A percentile compares a stretch with the other conserved stretches of the same genome.
These are phyloP conservation scores for Irpex sp. DNA, from an alignment of 1,284 basidiomycete genomes.

Conservation along the genomic window DNA sequence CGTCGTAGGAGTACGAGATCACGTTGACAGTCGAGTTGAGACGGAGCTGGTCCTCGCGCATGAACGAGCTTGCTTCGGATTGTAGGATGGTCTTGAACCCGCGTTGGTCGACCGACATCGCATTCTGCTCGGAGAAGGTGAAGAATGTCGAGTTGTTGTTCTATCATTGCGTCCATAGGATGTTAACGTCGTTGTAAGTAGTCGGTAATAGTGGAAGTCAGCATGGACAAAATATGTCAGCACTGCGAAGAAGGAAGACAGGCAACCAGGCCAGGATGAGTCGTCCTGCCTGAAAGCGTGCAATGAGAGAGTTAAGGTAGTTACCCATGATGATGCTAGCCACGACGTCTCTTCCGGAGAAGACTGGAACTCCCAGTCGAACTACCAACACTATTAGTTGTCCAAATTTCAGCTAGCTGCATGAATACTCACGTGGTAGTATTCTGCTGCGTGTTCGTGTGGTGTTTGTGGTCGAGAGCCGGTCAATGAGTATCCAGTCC, in stretches of 20 bases:
- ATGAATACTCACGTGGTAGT: conserved; percentile 48
- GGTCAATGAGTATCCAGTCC: conserved; percentile 45
- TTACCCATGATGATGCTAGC: conserved; percentile 59
- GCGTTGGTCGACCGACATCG: conserved; percentile 55
- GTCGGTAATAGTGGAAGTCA: not conserved
- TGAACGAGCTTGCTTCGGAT: conserved; percentile 51
- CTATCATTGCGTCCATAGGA: conserved; percentile 23
- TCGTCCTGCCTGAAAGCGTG: not conserved
- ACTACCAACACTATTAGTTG: conserved; percentile 14
- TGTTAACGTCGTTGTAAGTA: no score
- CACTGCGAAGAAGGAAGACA: not conserved
- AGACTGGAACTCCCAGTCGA: conserved; percentile 30
- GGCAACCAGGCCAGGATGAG: conserved; percentile 1
- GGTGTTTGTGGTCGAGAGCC: conserved; percentile 40
- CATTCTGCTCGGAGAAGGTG: conserved; percentile 52
- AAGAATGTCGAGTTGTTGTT: conserved; percentile 67
- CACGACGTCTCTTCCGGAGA: conserved; percentile 60
- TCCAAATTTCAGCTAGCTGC: conserved; percentile 31
- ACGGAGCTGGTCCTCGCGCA: conserved; percentile 41
- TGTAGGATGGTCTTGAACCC: conserved; percentile 58
- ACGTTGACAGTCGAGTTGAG: conserved; percentile 50
- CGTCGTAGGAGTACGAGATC: conserved; percentile 41
- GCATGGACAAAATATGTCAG: not conserved
- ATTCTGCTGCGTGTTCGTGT: conserved; percentile 50
- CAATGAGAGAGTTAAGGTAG: not conserved